Evolutionary conservation across 768 basidiomycete species (phyloP).

Genomic region (Mycena epipterygia): DNA sequence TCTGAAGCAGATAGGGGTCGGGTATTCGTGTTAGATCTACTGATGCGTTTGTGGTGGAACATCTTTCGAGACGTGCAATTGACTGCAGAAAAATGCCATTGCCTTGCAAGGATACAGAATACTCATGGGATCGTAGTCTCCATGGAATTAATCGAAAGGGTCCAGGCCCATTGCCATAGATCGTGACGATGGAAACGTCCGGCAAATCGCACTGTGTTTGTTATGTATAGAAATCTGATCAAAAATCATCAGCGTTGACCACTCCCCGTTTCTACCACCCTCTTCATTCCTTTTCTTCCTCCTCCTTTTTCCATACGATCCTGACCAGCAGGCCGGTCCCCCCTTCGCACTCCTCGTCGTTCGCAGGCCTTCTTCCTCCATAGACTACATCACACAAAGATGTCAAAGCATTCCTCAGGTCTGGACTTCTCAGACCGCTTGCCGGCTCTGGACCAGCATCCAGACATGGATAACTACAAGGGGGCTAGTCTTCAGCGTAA

Average conservation of each 20-base stretch:
- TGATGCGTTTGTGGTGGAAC: neutral
- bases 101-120: too few species aligned
- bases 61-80: neutral
- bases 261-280: slow-evolving; percentile 37
- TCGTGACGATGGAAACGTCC: slow-evolving; percentile 22
- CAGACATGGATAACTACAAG: slow-evolving; percentile 41
- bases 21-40: neutral
- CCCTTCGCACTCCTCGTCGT: slow-evolving; percentile 16
- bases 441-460: slow-evolving; percentile 46
- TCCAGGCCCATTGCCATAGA: slow-evolving; percentile 16
- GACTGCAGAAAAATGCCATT: neutral
- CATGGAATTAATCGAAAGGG: slow-evolving; percentile 19
- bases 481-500: slow-evolving; percentile 67
- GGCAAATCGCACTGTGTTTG: slow-evolving; percentile 24
- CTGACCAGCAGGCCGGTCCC: slow-evolving; percentile 39
- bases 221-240: slow-evolving; percentile 9
- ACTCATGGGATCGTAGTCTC: slow-evolving; percentile 16
- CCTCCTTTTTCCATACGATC: slow-evolving; percentile 1
- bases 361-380: slow-evolving; percentile 16
- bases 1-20: neutral
- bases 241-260: slow-evolving; percentile 9
- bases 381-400: slow-evolving; percentile 20
- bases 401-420: slow-evolving; percentile 52
- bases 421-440: slow-evolving; percentile 64
- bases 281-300: slow-evolving; percentile 22